Conservation (phyloP, 129 eudicot genomes). For the Lactuca saligna region DNA sequence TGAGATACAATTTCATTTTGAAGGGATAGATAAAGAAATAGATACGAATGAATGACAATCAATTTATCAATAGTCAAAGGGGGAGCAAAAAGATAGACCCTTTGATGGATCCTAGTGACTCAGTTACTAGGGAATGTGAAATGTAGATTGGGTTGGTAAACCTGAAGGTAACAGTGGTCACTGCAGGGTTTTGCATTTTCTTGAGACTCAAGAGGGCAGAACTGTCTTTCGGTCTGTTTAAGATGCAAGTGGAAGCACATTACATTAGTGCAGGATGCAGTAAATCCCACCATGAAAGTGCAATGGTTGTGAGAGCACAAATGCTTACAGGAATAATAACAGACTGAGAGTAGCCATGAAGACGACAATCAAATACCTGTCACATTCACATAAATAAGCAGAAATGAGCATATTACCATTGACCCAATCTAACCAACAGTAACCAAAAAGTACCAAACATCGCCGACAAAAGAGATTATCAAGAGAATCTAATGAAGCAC, state of each 20-base stretch:
- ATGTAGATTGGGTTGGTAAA: constrained; percentile 21
- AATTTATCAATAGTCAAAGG: not conserved
- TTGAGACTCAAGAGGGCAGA: constrained; percentile 53
- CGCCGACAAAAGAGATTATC: constrained; percentile 96
- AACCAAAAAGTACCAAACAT: constrained; percentile 66
- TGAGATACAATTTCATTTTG: too few relatives aligned
- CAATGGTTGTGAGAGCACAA: constrained; percentile 13
- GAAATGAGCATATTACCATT: constrained; percentile 12
- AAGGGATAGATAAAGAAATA: constrained; percentile 15
- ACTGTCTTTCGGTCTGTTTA: constrained; percentile 71
- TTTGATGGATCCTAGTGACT: too few relatives aligned
- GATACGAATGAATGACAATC: constrained; percentile 1
- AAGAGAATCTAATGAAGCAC: constrained; percentile 80
- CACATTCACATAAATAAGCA: not conserved
- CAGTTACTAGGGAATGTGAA: too few relatives aligned
- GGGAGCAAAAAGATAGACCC: too few relatives aligned
- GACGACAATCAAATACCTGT: constrained; percentile 93
- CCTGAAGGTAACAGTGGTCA: constrained; percentile 77
- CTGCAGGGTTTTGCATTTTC: constrained; percentile 77
- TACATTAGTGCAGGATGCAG: constrained; percentile 18
- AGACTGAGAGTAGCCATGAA: constrained; percentile 89
- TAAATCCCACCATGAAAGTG: constrained; percentile 20
- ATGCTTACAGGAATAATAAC: constrained; percentile 63
- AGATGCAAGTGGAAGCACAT: constrained; percentile 20
- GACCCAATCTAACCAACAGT: constrained; percentile 7